Conservation (phyloP, 768 basidiomycete species). For the Amanita rubescens region DNA sequence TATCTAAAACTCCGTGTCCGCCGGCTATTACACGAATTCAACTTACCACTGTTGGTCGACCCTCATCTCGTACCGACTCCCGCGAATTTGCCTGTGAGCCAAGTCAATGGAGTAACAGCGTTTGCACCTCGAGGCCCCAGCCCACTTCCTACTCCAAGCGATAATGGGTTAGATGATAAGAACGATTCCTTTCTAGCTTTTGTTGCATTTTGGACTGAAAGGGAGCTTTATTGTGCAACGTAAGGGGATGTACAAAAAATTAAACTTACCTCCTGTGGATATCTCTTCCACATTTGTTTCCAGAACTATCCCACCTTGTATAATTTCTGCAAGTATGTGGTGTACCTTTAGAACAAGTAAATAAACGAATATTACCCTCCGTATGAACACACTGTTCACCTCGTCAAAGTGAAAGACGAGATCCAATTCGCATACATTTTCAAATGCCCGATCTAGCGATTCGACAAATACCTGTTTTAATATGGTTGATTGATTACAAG, state of each 20-base stretch:
- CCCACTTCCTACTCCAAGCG: slow-evolving; percentile 54
- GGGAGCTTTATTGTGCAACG: slow-evolving; percentile 11
- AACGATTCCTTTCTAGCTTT: slow-evolving; percentile 74
- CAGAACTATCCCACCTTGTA: slow-evolving; percentile 93
- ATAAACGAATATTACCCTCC: background rate
- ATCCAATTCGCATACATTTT: slow-evolving; percentile 98
- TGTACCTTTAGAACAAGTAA: slow-evolving; percentile 59
- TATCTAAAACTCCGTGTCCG: background rate
- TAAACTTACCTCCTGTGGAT: slow-evolving; percentile 53
- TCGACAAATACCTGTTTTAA: slow-evolving; percentile 88
- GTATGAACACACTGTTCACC: too few relatives aligned
- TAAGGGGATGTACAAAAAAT: background rate
- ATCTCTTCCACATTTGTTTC: slow-evolving; percentile 93
- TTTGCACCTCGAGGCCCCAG: slow-evolving; percentile 53
- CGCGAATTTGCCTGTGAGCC: slow-evolving; percentile 70
- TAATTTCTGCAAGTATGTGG: slow-evolving; percentile 91
- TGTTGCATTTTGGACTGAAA: slow-evolving; percentile 63
- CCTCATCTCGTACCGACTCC: slow-evolving; percentile 49
- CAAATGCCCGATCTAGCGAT: slow-evolving; percentile 89
- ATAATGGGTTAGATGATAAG: slow-evolving; percentile 74
- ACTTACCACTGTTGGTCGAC: background rate
- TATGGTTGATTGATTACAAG: background rate
- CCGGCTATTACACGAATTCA: background rate
- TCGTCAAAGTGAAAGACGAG: slow-evolving; percentile 99
- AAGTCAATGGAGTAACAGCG: slow-evolving; percentile 67